These are phyloP conservation scores for Aspergillus panamensis DNA, from an alignment of 495 filamentous ascomycete genomes.

Conservation along the genomic window DNA sequence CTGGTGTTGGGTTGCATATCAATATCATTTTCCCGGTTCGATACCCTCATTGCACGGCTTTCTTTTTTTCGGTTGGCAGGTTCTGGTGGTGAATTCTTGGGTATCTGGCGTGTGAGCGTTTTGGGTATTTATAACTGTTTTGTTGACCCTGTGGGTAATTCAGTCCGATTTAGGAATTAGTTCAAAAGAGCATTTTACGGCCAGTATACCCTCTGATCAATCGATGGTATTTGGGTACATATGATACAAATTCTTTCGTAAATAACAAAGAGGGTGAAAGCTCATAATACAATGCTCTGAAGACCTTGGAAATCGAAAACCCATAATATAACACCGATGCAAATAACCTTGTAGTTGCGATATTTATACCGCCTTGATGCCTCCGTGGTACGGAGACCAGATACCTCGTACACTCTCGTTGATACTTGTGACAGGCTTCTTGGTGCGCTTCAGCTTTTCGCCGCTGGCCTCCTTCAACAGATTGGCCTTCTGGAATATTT, in stretches of 20 bases:
- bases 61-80: conserved; percentile 8
- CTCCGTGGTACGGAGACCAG: conserved; percentile 90
- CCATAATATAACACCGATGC: conserved; percentile 25
- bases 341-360: conserved; percentile 9
- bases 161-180: not conserved
- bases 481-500: conserved; percentile 77
- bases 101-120: not conserved
- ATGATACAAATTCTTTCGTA: conserved; percentile 20
- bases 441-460: conserved; percentile 74
- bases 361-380: conserved; percentile 39
- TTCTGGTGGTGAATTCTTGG: not conserved
- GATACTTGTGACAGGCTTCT: conserved; percentile 78
- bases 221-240: conserved; percentile 19
- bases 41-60: conserved; percentile 27
- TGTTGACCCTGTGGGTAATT: not conserved
- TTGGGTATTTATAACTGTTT: not conserved
- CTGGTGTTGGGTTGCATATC: conserved; percentile 18
- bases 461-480: conserved; percentile 80
- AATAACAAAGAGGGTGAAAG: conserved; percentile 21
- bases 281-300: conserved; percentile 36
- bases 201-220: not conserved
- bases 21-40: conserved; percentile 16
- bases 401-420: conserved; percentile 93
- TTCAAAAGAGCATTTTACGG: not conserved
- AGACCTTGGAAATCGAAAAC: conserved; percentile 19